These are phyloP conservation scores for Solanum gandarillasii DNA, from an alignment of 257 asterid species.

Conservation along the genomic window DNA sequence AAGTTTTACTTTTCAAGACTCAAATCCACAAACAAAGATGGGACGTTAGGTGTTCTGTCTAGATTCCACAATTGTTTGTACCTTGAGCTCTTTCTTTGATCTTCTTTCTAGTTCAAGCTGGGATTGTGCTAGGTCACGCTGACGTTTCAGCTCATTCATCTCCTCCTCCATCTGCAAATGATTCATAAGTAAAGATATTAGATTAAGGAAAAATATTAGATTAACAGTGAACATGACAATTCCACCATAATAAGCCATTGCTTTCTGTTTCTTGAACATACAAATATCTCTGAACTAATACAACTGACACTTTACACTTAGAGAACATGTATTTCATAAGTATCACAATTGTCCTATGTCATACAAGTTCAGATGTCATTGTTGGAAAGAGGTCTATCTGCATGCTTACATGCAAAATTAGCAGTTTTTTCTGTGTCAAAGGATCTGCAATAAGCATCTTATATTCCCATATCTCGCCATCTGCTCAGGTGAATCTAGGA, in stretches of 20 bases:
- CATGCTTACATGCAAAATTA: background rate
- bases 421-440: too few species aligned
- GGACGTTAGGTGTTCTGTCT: background rate
- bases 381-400: background rate
- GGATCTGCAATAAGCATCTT: too few species aligned
- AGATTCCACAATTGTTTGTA: background rate
- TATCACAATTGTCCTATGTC: background rate
- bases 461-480: background rate
- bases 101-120: conserved; percentile 73
- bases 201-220: background rate
- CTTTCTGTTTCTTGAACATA: background rate
- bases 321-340: background rate
- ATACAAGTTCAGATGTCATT: background rate
- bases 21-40: background rate
- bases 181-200: background rate
- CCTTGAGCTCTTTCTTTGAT: conserved; percentile 68
- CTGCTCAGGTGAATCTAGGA: background rate
- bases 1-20: background rate
- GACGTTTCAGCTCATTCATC: conserved; percentile 77
- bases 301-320: background rate
- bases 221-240: background rate
- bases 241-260: background rate
- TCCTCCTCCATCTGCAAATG: conserved; percentile 75
- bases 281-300: background rate
- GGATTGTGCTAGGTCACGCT: conserved; percentile 68